Percentiles rank a stretch among this genome's conserved stretches.
These are phyloP conservation scores for Colletotrichum cereale DNA, from an alignment of 2,329 filamentous ascomycete species.

Conservation along the genomic window DNA sequence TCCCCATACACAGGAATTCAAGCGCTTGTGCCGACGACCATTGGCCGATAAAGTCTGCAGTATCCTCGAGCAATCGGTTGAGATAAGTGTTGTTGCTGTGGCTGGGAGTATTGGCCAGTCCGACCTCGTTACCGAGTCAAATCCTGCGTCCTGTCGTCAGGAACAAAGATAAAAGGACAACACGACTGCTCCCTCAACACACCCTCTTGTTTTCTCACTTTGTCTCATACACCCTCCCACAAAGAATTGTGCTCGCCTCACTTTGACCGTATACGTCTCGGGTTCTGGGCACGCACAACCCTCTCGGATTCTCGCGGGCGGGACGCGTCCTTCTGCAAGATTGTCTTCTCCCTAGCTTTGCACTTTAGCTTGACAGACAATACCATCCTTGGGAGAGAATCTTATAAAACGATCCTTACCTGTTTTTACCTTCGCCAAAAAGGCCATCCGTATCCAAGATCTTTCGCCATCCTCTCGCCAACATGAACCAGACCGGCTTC, in stretches of 20 bases:
- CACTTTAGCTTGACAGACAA: constrained; percentile 1
- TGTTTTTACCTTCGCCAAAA: background rate
- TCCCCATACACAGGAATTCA: background rate
- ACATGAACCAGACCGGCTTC: constrained; percentile 25
- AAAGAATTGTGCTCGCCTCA: constrained; percentile 32
- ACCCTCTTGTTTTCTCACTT: constrained; percentile 22
- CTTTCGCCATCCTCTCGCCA: background rate
- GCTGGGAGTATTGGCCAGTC: constrained; percentile 16
- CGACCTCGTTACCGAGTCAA: background rate
- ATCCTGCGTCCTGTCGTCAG: background rate
- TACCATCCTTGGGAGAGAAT: background rate
- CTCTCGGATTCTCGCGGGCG: background rate
- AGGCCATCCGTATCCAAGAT: background rate
- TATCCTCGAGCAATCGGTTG: background rate
- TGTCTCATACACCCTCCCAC: constrained; percentile 29
- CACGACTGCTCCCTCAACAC: constrained; percentile 11
- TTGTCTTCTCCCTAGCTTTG: background rate
- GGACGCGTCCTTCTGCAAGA: background rate
- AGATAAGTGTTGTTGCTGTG: constrained; percentile 22
- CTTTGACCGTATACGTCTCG: constrained; percentile 23
- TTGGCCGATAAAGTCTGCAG: background rate
- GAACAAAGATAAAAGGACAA: constrained; percentile 24
- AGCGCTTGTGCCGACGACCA: background rate
- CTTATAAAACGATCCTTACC: constrained; percentile 20
- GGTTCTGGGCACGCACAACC: background rate